Percentiles rank a stretch among this genome's conserved stretches.
These are phyloP conservation scores for Podospora pseudopauciseta DNA, from an alignment of 495 filamentous ascomycete genomes.

Conservation along the genomic window DNA sequence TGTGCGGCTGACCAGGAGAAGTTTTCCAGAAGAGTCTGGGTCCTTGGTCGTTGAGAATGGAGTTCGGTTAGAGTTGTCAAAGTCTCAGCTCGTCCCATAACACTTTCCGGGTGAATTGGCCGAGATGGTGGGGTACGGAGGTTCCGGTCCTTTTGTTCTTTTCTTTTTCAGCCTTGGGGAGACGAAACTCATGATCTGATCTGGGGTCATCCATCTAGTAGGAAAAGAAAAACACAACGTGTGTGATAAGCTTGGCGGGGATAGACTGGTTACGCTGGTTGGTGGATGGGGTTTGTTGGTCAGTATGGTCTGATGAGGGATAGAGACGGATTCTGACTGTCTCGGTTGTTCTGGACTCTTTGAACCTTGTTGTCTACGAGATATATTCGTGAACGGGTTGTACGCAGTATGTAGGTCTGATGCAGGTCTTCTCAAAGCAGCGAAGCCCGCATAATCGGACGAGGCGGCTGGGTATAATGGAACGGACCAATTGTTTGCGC, in stretches of 20 bases:
- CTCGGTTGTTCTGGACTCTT: not conserved
- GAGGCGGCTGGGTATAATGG: not conserved
- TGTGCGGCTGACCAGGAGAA: not conserved
- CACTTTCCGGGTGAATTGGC: not conserved
- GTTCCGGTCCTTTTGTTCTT: not conserved
- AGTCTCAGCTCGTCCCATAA: not conserved
- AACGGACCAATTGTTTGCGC: not conserved
- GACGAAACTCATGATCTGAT: not conserved
- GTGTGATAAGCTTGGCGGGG: not conserved
- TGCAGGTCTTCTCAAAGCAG: not conserved
- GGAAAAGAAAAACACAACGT: not conserved
- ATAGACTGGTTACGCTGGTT: not conserved
- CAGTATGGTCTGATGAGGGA: not conserved
- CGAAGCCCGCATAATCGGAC: not conserved
- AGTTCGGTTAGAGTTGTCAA: not conserved
- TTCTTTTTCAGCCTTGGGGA: not conserved
- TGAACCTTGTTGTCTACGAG: not conserved
- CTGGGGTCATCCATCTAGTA: not conserved
- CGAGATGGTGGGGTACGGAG: not conserved
- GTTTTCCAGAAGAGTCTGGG: not conserved
- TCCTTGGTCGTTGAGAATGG: not conserved
- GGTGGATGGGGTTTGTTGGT: not conserved
- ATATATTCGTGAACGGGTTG: not conserved
- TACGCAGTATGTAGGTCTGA: not conserved
- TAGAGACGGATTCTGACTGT: not conserved